A percentile compares a stretch with the other conserved stretches of the same genome.
These are phyloP conservation scores for Zygoascus flipseniorum DNA, from an alignment of 805 yeast genomes.

Conservation along the genomic window DNA sequence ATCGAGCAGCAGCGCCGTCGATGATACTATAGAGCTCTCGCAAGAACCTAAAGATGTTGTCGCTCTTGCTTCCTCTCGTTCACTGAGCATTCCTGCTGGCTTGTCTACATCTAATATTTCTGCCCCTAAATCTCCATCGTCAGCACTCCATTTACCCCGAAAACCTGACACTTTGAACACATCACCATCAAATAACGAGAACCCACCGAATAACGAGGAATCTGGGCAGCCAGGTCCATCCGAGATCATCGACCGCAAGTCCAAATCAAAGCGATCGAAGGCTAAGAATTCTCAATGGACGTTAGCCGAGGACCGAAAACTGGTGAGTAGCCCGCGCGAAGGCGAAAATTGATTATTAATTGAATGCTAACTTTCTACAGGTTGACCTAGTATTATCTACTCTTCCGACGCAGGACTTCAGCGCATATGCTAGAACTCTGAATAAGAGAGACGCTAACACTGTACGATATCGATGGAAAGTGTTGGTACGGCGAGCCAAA, in stretches of 20 bases:
- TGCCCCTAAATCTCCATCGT: neutral
- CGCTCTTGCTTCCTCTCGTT: too few species aligned
- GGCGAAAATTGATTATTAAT: neutral
- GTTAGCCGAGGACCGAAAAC: conserved; percentile 24
- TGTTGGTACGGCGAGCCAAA: conserved; percentile 25
- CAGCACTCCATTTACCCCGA: neutral
- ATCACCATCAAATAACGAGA: neutral
- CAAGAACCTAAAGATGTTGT: too few species aligned
- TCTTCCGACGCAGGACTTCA: conserved; percentile 27
- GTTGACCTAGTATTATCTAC: conserved; percentile 26
- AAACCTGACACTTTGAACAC: neutral
- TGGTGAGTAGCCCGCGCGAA: conserved; percentile 12
- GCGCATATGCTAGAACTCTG: conserved; percentile 25
- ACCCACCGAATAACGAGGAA: neutral
- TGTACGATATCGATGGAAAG: conserved; percentile 30
- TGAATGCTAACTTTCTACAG: neutral
- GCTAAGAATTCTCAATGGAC: conserved; percentile 30
- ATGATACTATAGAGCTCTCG: too few species aligned
- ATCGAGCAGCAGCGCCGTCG: too few species aligned
- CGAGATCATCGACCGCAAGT: neutral
- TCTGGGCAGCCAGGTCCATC: neutral
- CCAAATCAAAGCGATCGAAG: conserved; percentile 19
- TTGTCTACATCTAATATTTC: neutral
- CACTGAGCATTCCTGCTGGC: neutral
- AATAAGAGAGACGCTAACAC: conserved; percentile 30